Evolutionary conservation across 2,329 filamentous ascomycete genomes (phyloP).

Genomic region (Biscogniauxia sp.): DNA sequence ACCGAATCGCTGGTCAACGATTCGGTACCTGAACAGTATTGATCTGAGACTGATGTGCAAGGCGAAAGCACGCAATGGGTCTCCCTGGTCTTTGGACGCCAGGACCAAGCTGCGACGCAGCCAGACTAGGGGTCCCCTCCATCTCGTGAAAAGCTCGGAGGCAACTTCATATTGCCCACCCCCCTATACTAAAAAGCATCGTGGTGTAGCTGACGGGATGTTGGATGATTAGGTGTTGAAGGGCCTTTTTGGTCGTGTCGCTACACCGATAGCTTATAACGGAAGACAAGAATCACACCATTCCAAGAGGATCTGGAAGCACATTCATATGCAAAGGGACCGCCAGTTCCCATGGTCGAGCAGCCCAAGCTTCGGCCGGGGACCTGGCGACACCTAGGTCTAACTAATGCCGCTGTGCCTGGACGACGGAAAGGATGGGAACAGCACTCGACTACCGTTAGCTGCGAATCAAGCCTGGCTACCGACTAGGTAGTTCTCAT

Average conservation of each 20-base stretch:
- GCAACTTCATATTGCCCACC: background rate
- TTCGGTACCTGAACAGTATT: conserved; percentile 16
- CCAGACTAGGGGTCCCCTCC: background rate
- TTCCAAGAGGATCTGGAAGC: too few relatives aligned
- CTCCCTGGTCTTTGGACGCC: background rate
- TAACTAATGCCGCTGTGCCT: background rate
- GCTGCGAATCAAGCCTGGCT: background rate
- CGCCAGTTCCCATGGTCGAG: too few relatives aligned
- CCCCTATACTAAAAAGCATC: background rate
- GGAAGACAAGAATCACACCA: too few relatives aligned
- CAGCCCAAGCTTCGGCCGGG: background rate
- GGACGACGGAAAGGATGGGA: background rate
- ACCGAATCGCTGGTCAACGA: background rate
- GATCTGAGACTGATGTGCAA: conserved; percentile 12
- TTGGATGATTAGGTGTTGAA: background rate
- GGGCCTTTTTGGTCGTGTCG: background rate
- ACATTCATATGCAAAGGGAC: too few relatives aligned
- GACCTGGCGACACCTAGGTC: background rate
- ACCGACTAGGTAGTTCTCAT: background rate
- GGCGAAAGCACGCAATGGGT: background rate
- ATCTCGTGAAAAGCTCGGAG: background rate
- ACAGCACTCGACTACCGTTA: background rate
- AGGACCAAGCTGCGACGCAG: background rate
- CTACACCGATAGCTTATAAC: background rate
- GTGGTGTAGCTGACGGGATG: background rate